phyloP scores from a whole-genome alignment of 2,329 filamentous ascomycete genomes.

The Dothideomycetidae sp. region DNA sequence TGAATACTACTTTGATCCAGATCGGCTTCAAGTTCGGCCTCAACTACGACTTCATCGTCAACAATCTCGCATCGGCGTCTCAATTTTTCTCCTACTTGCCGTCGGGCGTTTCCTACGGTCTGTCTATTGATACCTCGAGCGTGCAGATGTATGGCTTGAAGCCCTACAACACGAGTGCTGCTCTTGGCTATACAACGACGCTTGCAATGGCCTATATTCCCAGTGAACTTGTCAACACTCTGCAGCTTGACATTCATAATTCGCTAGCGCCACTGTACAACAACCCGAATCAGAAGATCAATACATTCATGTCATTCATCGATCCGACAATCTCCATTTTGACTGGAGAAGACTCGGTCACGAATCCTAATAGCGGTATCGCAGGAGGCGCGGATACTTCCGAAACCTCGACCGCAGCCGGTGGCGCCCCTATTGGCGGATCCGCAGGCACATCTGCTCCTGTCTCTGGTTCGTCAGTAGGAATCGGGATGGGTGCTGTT shows the following conservation, averaged over 20 bases:
- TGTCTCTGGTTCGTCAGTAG: constrained; percentile 49
- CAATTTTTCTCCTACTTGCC: constrained; percentile 79
- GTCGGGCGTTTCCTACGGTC: constrained; percentile 50
- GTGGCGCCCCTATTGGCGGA: constrained; percentile 36
- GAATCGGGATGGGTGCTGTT: constrained; percentile 63
- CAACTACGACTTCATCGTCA: constrained; percentile 72
- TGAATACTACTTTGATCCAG: constrained; percentile 59
- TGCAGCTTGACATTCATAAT: constrained; percentile 55
- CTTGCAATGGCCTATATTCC: constrained; percentile 43
- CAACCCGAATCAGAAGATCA: constrained; percentile 50
- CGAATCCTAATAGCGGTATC: constrained; percentile 24
- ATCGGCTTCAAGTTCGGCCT: constrained; percentile 69
- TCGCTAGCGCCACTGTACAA: constrained; percentile 63
- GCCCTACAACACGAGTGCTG: constrained; percentile 57
- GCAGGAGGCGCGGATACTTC: constrained; percentile 27
- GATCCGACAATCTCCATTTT: constrained; percentile 66
- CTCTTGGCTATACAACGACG: constrained; percentile 68
- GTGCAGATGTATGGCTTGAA: constrained; percentile 57
- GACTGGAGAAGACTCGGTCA: constrained; percentile 32
- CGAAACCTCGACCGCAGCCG: constrained; percentile 21
- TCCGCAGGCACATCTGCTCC: constrained; percentile 40
- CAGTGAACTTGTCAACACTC: constrained; percentile 33
- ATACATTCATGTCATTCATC: constrained; percentile 63
- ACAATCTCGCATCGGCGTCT: constrained; percentile 54
- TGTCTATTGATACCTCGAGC: constrained; percentile 36